Conservation (phyloP, 768 basidiomycete genomes). For the Megacollybia marginata region DNA sequence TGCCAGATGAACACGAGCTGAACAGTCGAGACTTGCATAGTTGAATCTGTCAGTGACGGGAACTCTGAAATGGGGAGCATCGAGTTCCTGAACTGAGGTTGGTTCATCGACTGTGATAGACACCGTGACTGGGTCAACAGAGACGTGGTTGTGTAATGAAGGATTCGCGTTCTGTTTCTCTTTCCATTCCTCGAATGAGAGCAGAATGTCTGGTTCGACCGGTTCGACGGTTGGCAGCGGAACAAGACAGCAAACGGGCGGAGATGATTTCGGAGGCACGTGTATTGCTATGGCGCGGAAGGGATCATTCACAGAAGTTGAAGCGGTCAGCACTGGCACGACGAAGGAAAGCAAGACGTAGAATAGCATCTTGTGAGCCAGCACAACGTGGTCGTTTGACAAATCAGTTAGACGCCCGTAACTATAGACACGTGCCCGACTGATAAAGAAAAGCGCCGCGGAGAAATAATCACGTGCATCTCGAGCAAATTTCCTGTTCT, state of each 20-base stretch:
- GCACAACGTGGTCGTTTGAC: too few relatives aligned
- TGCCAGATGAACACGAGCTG: slow-evolving; percentile 81
- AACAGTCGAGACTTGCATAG: slow-evolving; percentile 90
- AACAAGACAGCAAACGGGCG: slow-evolving; percentile 63
- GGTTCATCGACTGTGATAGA: slow-evolving; percentile 1
- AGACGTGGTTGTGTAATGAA: neutral
- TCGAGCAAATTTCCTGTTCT: too few relatives aligned
- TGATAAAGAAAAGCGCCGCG: too few relatives aligned
- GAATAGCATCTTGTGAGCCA: too few relatives aligned
- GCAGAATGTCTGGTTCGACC: slow-evolving; percentile 55
- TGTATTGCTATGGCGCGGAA: slow-evolving; percentile 50
- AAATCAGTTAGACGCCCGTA: too few relatives aligned
- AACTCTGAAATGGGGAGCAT: slow-evolving; percentile 58
- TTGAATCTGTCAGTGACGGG: slow-evolving; percentile 87
- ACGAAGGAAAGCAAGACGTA: too few relatives aligned
- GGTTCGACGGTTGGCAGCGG: slow-evolving; percentile 40
- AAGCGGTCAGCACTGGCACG: slow-evolving; percentile 5
- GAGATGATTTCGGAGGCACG: slow-evolving; percentile 42
- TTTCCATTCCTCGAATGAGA: slow-evolving; percentile 89
- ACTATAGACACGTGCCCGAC: too few relatives aligned
- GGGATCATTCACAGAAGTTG: slow-evolving; percentile 43
- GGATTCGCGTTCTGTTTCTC: slow-evolving; percentile 43
- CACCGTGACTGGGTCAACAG: neutral
- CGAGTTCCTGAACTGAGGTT: slow-evolving; percentile 10
- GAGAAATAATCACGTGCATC: too few relatives aligned